Percentiles rank a stretch among this genome's conserved stretches.
Evolutionary conservation across 352 stramenopile genomes (phyloP).

Genomic region (Aphanomyces invadans): DNA sequence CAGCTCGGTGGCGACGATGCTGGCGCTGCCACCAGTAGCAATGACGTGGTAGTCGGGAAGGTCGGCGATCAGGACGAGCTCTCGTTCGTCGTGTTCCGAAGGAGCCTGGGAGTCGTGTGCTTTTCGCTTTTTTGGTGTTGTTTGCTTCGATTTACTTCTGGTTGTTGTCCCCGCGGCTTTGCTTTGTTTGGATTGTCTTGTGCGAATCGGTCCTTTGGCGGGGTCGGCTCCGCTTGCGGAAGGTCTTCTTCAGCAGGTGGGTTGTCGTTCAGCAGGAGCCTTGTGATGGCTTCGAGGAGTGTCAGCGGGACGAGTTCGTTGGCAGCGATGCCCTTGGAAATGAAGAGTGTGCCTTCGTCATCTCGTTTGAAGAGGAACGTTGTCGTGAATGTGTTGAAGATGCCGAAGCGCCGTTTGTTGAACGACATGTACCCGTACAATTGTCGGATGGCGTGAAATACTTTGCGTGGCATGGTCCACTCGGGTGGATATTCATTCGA

Average conservation of each 20-base stretch:
- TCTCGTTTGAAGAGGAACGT: not conserved
- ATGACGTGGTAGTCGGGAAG: not conserved
- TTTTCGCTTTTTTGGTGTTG: slow-evolving; percentile 3
- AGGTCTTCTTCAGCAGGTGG: not conserved
- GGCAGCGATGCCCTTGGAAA: not conserved
- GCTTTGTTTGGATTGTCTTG: not conserved
- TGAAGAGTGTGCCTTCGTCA: not conserved
- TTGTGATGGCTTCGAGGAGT: not conserved
- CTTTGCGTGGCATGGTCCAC: not conserved
- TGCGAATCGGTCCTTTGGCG: not conserved
- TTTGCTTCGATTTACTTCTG: not conserved
- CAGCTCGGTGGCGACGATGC: not conserved
- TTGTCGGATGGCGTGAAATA: not conserved
- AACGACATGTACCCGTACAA: not conserved
- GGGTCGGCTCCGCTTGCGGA: not conserved
- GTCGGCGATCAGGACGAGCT: not conserved
- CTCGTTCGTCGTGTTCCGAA: not conserved
- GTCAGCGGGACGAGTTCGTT: not conserved
- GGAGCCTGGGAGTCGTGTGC: not conserved
- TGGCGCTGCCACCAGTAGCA: not conserved
- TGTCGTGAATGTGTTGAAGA: not conserved
- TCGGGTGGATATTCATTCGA: not conserved
- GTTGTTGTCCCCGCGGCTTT: not conserved
- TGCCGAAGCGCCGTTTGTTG: too few species aligned
- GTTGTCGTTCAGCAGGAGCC: not conserved